Evolutionary conservation across 495 filamentous ascomycete species (phyloP), one percentile per base, ranked within the genome.

Genomic region (Penicillium longicatenatum): DNA sequence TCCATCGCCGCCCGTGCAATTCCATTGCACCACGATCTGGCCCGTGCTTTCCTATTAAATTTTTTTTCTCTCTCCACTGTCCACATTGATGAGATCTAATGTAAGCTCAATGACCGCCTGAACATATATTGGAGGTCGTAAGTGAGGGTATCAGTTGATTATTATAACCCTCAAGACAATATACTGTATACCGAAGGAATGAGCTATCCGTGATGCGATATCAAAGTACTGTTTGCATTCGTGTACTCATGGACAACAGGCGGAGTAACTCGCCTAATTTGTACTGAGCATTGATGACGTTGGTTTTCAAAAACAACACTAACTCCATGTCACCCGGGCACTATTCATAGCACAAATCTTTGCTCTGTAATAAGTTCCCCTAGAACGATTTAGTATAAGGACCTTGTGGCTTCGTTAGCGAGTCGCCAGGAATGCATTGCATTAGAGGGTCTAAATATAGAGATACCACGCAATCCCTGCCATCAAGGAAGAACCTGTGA

Each of bases 81-180:
- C 20, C 63, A 70, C 42, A 75, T 74, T 6, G 56, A 56, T 35
- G 30, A 68, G n/a, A 65, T 81, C 31, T 77, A 77, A 1, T 81
- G 78, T 75, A 71, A 65, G 69, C 77, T 5, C 17, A 64, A 17
- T 74, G 68, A 52, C 22, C 52, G 7, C 56, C 75, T 2, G 65
- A 77, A 57, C 71, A 80, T 56, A 72, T 78, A 10, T 53, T 81
- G 3, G 71, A 79, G 24, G 48, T 52, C 29, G 70, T 69, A 0
- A 72, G 70, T 46, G 73, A 55, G 0, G 77, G 80, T 50, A 77
- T 29, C 71, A 74, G 16, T 26, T 69, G 20, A 77, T 79, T 21
- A 55, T 76, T 1, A 14, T 11, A 16, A 17, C 6, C 14, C 22
- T 48, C n/a, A 16, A 16, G 16, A 7, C 16, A 39, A 4, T 39